Evolutionary conservation across 345 rosid genomes (phyloP), one percentile per base, ranked within the genome.

Genomic region (Citrus cavaleriei): DNA sequence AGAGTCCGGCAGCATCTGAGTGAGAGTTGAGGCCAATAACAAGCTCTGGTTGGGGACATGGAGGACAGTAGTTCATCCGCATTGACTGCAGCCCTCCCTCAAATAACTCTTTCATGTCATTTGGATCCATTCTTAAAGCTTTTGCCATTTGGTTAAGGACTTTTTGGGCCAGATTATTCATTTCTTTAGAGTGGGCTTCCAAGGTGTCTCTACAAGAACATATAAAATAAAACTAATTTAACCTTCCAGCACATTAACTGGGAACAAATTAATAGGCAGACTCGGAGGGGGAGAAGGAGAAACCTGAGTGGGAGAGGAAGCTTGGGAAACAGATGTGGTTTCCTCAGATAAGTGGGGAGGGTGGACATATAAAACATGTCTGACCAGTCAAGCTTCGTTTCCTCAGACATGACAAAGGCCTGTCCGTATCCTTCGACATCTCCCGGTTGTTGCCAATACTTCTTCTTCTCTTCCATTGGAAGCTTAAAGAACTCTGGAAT

Each of bases 21-120:
- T 81, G 83, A 57, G 83, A 73, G 22, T 61, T 61, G 59, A 81
- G 72, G 58, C 83, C 83, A 16, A 28, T 58, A 5, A 69, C 83
- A 10, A 37, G 67, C 14, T 81, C 68, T 0, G 83, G 83, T 40
- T 14, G 73, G 1, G 83, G 83, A 60, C 83, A 81, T 4, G 80
- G 73, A 0, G 95, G 92, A 32, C 87, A 91, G 75, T 84, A 91
- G 70, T 89, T 91, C 76, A 90, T 88, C 80, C 91, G 87, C 75
- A 90, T 70, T 12, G 64, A 34, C 72, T 81, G 83, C 13, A 22
- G 1, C 22, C 80, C 80, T 30, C 58, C 77, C 38, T 76, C 83
- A 71, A 81, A 81, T 8, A 81, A 40, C 58, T 28, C 73, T 7
- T 10, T 37, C 77, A 76, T 81, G 3, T 76, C 80, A n/a, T 55